These are phyloP conservation scores for Sporothrix mexicana DNA, from an alignment of 2,329 filamentous ascomycete species.

Conservation along the genomic window DNA sequence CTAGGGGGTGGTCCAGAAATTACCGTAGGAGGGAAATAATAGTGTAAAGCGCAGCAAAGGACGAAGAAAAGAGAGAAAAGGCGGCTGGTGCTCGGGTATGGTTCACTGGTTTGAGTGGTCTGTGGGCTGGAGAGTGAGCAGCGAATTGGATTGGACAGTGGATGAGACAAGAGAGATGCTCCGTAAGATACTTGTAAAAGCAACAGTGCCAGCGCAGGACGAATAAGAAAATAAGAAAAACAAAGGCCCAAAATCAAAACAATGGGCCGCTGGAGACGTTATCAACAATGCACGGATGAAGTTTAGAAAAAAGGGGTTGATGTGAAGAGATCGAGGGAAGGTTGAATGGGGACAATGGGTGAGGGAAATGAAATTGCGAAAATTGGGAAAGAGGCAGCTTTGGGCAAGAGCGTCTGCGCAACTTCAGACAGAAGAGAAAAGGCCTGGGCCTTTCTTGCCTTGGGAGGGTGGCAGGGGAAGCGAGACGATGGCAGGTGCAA, in stretches of 20 bases:
- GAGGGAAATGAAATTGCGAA: constrained; percentile 32
- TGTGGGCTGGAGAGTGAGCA: constrained; percentile 29
- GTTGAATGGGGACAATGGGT: constrained; percentile 39
- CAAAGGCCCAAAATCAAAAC: not conserved
- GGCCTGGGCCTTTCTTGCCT: not conserved
- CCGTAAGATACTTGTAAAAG: not conserved
- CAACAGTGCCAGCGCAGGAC: not conserved
- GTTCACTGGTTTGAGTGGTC: not conserved
- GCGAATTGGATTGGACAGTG: constrained; percentile 8
- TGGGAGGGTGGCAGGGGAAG: constrained; percentile 17
- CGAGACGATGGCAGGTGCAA: constrained; percentile 27
- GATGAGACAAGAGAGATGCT: not conserved
- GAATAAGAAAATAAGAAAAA: constrained; percentile 19
- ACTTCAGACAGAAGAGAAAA: not conserved
- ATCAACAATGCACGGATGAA: not conserved
- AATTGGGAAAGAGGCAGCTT: constrained; percentile 1
- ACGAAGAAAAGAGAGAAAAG: constrained; percentile 6
- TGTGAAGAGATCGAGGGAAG: not conserved
- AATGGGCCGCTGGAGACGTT: constrained; percentile 6
- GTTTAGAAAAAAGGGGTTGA: constrained; percentile 8
- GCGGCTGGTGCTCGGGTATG: constrained; percentile 14
- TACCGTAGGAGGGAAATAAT: constrained; percentile 3
- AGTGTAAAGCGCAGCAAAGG: not conserved
- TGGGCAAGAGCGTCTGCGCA: not conserved
- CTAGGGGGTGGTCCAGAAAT: constrained; percentile 23